Base-by-base conservation (phyloP, 2,329 filamentous ascomycete species). In the Pseudogymnoascus sp. region DNA sequence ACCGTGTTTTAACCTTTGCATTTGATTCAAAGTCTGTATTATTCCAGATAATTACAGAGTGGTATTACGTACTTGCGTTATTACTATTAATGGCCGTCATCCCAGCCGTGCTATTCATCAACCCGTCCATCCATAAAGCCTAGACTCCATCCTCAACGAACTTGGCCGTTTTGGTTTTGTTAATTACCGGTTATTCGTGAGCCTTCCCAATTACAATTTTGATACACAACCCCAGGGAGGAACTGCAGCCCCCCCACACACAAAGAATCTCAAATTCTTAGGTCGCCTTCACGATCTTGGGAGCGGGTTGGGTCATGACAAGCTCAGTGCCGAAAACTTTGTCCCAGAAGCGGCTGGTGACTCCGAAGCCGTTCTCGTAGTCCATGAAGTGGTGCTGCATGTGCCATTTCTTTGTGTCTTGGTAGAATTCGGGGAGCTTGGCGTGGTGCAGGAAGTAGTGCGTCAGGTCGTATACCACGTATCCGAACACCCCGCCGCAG, bases 401-500 rank as follows among this genome's bases (percentile, higher is more conserved):
- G 74, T 99, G 95, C 73, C 97, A 96, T 78, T 96, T 98, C 86
- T 99, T 99, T 71, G 98, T 84, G 67, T 86, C 82, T 77, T 90
- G 90, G 79, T 96, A 98, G 83, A 91, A 96, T 1, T 87, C 78
- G 14, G 95, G 95, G 2, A 99, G 85, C 70, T 91, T 96, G 78
- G 89, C 86, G 79, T 99, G 95, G 76, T 99, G 95, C 40, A 99
- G 84, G 83, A 99, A 99, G 82, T 98, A 99, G 76, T 99, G 95
- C 1, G 95, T 99, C 79, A 97, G 73, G 75, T 99, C 95, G 78
- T 99, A 99, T 81, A 89, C 92, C 66, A 97, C 84, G 75, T 99
- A 99, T 63, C 95, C 95, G 70, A 96, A 96, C 67, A 99, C 87
- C 66, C 93, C 95, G 60, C 95, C 95, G 71, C 88, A 93, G 79